Evolutionary conservation across 164 flowering plant species (phyloP), one percentile per base, ranked within the genome.

Genomic region (grape (Vitis vinifera)): DNA sequence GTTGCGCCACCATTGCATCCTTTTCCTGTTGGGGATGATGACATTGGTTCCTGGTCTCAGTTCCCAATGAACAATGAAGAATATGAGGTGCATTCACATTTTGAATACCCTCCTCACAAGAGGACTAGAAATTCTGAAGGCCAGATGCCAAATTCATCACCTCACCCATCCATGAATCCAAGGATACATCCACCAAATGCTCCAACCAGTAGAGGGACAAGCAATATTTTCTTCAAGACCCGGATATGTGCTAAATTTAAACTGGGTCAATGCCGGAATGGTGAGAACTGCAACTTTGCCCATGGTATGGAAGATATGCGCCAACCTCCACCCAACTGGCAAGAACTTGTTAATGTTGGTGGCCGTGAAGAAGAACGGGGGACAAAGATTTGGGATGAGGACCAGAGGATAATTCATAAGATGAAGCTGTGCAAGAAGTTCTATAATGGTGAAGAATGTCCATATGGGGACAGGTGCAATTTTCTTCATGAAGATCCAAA

Each of bases 291-390:
- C 76, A 88, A 87, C 67, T 95, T 83, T 71, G 99, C 99, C 12
- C 98, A 93, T 78, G 99, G 99, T 5, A 23, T 70, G 4, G 90
- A 87, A 23, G 97, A 95, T 67, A 44, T 93, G 73, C 76, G 97
- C 30, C 84, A 82, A 52, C 94, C 96, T 4, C 97, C 94, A 0
- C 89, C 89, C 4, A 91, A 95, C 65, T 95, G 99, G 97, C 89
- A 93, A 75, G 89, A 88, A 23, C 78, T 91, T 56, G 89, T 89
- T 9, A 76, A 78, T 0, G 81, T 81, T 3, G 51, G 19, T 5
- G 14, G 73, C 16, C 75, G 81, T 16, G 86, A 76, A 14, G 92
- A 87, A 10, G 89, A 87, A 53, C 68, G 79, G 23, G 68, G 75
- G 7, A 14, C 60, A 6, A 81, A 76, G n/a, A 79, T 77, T 74